Base-by-base conservation (phyloP, 768 basidiomycete genomes). In the Phanerodontia chrysosporium region DNA sequence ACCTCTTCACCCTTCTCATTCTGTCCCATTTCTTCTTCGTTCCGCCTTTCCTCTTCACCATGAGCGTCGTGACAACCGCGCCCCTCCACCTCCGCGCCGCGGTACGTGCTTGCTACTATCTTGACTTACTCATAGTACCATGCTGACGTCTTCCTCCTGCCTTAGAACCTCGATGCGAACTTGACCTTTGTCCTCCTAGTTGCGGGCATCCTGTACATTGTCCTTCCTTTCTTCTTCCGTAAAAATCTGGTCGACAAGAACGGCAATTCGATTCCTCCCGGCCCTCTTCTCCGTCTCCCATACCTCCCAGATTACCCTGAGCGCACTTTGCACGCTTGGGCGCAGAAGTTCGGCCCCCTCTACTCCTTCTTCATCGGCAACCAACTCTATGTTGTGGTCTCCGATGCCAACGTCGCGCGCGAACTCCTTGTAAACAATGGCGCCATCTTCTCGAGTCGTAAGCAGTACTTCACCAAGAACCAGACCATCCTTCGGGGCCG, bases 301-400 rank as follows among this genome's bases (percentile, higher is more conserved):
- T 78, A 73, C 65, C 69, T 79, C 22, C 73, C 73, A 4, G 57
- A 70, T 14, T 78, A 76, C 39, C 78, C 80, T 3, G 80, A 80
- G 65, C 70, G 75, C 27, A 72, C 71, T 1, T 69, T 80, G 16
- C 72, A 76, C 54, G 58, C 65, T 35, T 80, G 79, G 79, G 72
- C 75, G 1, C 73, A 74, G 57, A 72, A 73, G 55, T 80, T 72
- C 56, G 80, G 80, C 0, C 67, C 76, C 0, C 56, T 81, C 12
- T 80, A 75, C 61, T 80, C 79, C 7, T 58, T 81, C 53, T 77
- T 73, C 72, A 71, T 81, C 22, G 80, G 80, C 18, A 74, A 77
- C 59, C 79, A 79, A 59, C 75, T 79, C 21, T 77, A 80, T 62
- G 72, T 81, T 51, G 67, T 79, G 42, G 58, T 81, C 32, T 79